These are phyloP conservation scores for Puya raimondii DNA, from an alignment of 176 grass and related monocot genomes.

Conservation along the genomic window DNA sequence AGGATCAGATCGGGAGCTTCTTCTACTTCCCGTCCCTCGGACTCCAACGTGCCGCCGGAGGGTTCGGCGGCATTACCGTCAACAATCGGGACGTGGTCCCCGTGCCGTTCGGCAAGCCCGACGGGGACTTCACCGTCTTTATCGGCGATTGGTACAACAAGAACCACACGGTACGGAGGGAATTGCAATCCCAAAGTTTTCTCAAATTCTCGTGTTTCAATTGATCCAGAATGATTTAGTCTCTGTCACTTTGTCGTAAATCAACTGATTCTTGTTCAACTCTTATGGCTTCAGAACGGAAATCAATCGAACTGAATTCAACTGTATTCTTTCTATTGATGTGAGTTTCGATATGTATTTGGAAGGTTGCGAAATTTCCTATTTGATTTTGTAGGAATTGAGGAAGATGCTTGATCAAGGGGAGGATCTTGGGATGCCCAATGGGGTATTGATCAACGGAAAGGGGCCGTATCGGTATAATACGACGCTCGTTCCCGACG, in stretches of 20 bases:
- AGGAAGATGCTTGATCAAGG: slow-evolving; percentile 72
- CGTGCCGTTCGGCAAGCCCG: slow-evolving; percentile 57
- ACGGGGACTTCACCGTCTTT: slow-evolving; percentile 69
- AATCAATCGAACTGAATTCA: too few relatives aligned
- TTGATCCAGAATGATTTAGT: too few relatives aligned
- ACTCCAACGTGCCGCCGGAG: slow-evolving; percentile 68
- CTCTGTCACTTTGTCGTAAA: too few relatives aligned
- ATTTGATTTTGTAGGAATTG: slow-evolving; percentile 33
- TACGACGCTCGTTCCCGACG: slow-evolving; percentile 51
- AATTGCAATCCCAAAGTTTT: too few relatives aligned
- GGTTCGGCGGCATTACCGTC: slow-evolving; percentile 72
- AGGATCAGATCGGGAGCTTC: slow-evolving; percentile 97
- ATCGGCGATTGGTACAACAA: slow-evolving; percentile 96
- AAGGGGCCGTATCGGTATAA: slow-evolving; percentile 87
- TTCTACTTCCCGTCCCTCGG: slow-evolving; percentile 88
- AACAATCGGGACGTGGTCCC: slow-evolving; percentile 68
- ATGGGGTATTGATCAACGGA: slow-evolving; percentile 86
- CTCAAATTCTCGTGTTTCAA: too few relatives aligned
- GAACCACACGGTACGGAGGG: slow-evolving; percentile 67
- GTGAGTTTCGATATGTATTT: too few relatives aligned
- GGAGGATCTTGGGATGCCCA: slow-evolving; percentile 69
- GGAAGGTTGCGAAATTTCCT: too few relatives aligned
- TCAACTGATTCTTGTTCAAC: background rate
- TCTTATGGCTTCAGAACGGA: too few relatives aligned
- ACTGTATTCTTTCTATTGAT: too few relatives aligned